Percentiles rank a stretch among this genome's conserved stretches.
These are phyloP conservation scores for Talaromyces islandicus DNA, from an alignment of 2,329 filamentous ascomycete genomes.

Conservation along the genomic window DNA sequence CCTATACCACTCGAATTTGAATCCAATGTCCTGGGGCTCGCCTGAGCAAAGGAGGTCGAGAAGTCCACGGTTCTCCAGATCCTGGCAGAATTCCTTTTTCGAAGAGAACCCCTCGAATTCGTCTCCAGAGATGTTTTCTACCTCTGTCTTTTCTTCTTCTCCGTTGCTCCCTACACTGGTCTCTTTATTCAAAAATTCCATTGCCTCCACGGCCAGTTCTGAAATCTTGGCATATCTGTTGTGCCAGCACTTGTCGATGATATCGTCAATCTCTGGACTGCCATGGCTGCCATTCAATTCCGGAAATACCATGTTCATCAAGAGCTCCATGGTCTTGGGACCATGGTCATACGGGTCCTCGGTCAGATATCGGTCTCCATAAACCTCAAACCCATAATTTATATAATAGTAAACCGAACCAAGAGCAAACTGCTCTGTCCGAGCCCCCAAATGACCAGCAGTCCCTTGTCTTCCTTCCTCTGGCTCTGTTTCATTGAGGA, in stretches of 20 bases:
- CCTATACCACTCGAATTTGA: neutral
- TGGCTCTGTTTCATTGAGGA: conserved; percentile 16
- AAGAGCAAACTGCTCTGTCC: conserved; percentile 28
- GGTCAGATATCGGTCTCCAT: conserved; percentile 19
- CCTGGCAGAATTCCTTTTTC: conserved; percentile 19
- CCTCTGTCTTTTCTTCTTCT: neutral
- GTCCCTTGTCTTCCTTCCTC: conserved; percentile 16
- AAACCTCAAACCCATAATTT: conserved; percentile 27
- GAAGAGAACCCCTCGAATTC: conserved; percentile 11
- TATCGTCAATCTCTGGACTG: conserved; percentile 19
- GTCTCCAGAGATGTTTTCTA: conserved; percentile 8
- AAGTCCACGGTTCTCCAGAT: conserved; percentile 20
- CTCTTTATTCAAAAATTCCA: neutral
- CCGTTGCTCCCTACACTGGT: neutral
- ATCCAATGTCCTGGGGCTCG: conserved; percentile 14
- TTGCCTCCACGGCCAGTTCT: conserved; percentile 12
- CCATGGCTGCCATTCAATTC: conserved; percentile 19
- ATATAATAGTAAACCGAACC: conserved; percentile 27
- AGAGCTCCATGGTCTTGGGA: conserved; percentile 16
- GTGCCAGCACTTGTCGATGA: conserved; percentile 18
- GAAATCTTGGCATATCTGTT: conserved; percentile 16
- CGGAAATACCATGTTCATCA: conserved; percentile 20
- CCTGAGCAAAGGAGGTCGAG: conserved; percentile 18
- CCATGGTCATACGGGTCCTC: conserved; percentile 20
- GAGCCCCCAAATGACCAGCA: conserved; percentile 19